A percentile compares a stretch with the other conserved stretches of the same genome.
These are phyloP conservation scores for Colletotrichum tamarilloi DNA, from an alignment of 2,329 filamentous ascomycete genomes.

Conservation along the genomic window DNA sequence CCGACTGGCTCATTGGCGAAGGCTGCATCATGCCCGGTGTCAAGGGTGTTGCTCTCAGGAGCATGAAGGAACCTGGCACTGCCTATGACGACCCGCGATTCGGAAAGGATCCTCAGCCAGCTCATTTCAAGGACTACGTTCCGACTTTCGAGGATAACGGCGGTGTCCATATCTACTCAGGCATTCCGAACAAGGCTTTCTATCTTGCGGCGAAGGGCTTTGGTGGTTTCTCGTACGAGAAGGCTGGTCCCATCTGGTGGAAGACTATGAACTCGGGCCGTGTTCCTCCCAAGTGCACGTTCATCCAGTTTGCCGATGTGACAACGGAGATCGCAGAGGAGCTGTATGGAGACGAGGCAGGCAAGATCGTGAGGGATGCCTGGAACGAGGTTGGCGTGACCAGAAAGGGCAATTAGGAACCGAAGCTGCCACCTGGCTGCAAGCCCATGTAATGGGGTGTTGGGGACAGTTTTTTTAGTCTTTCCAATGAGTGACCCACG, in stretches of 20 bases:
- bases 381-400: constrained; percentile 61
- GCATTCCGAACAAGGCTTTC: constrained; percentile 69
- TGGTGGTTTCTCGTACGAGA: constrained; percentile 65
- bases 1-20: constrained; percentile 67
- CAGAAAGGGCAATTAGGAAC: constrained; percentile 22
- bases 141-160: constrained; percentile 58
- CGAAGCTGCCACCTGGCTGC: background rate
- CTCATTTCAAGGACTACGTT: constrained; percentile 57
- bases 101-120: constrained; percentile 64
- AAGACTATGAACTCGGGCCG: constrained; percentile 57
- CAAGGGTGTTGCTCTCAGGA: constrained; percentile 63
- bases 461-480: background rate
- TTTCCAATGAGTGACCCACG: background rate
- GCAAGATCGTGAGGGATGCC: constrained; percentile 56
- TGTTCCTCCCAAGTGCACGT: constrained; percentile 53
- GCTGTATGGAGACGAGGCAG: constrained; percentile 53
- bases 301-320: constrained; percentile 60
- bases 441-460: background rate
- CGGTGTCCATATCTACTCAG: constrained; percentile 66
- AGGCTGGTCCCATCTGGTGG: constrained; percentile 65
- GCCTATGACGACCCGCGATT: constrained; percentile 64
- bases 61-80: constrained; percentile 65
- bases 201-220: constrained; percentile 59
- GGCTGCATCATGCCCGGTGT: constrained; percentile 61
- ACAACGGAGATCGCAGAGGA: constrained; percentile 59